Percentiles rank a stretch among this genome's conserved stretches.
Evolutionary conservation across 192 early-diverging fungal genomes (phyloP).

Genomic region (Funneliformis mosseae): DNA sequence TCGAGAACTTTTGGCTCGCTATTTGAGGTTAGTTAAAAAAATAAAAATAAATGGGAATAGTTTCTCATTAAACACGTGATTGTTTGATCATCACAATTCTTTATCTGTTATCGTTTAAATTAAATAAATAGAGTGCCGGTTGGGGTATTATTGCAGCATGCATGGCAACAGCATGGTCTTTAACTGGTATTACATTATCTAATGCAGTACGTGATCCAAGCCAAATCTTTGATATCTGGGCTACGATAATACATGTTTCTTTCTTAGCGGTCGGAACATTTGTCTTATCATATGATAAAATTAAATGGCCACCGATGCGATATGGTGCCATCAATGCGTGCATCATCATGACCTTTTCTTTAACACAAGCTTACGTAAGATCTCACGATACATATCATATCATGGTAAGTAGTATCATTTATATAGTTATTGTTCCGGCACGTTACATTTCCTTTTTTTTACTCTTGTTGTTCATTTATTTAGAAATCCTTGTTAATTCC

Average conservation of each 20-base stretch:
- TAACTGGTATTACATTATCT: background rate
- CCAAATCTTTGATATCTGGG: background rate
- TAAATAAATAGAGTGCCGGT: slow-evolving; percentile 11
- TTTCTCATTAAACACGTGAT: no score
- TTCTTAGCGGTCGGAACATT: slow-evolving; percentile 23
- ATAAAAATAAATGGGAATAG: no score
- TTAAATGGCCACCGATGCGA: slow-evolving; percentile 27
- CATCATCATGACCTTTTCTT: slow-evolving; percentile 8
- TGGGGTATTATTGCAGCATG: slow-evolving; percentile 11
- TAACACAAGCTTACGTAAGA: background rate
- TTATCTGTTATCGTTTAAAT: no score
- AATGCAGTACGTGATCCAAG: background rate
- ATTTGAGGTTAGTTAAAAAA: slow-evolving; percentile 15
- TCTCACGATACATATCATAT: background rate
- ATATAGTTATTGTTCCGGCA: background rate
- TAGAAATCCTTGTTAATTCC: slow-evolving; percentile 13
- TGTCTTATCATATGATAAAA: slow-evolving; percentile 27
- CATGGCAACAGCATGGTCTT: background rate
- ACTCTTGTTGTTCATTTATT: background rate
- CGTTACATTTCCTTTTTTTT: background rate
- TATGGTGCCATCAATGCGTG: slow-evolving; percentile 16
- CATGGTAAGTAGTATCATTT: background rate
- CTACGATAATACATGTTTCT: background rate
- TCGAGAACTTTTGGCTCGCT: slow-evolving; percentile 16
- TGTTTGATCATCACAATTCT: no score